These are phyloP conservation scores for Neurospora sp. DNA, from an alignment of 2,329 filamentous ascomycete genomes.

Conservation along the genomic window DNA sequence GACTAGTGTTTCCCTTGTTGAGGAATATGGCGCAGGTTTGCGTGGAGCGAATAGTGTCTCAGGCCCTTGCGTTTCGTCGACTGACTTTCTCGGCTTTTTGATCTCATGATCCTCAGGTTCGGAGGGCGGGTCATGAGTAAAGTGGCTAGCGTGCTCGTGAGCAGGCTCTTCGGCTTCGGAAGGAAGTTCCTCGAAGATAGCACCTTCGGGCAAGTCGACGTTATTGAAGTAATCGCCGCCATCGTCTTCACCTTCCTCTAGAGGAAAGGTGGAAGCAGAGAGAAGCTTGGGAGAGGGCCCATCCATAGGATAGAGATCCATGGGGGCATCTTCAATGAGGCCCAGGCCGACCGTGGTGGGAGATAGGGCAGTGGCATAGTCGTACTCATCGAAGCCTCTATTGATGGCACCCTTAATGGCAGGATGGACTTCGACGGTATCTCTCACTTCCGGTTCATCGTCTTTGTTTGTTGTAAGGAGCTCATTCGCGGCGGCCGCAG, in stretches of 20 bases:
- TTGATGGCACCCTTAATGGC: conserved; percentile 12
- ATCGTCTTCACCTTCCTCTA: neutral
- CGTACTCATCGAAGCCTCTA: conserved; percentile 6
- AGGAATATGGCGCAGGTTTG: neutral
- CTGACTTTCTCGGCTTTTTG: neutral
- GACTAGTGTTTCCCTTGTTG: neutral
- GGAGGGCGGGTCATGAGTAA: neutral
- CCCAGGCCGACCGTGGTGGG: conserved; percentile 18
- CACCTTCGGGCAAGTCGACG: neutral
- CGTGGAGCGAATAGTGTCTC: neutral
- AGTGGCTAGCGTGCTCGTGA: neutral
- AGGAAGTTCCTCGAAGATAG: neutral
- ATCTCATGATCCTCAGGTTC: neutral
- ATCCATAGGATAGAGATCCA: conserved; percentile 19
- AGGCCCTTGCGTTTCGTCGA: neutral
- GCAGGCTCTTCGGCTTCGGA: neutral
- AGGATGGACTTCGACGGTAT: conserved; percentile 17
- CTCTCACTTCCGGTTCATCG: neutral
- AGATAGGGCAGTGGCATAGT: neutral
- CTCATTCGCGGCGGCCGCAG: neutral
- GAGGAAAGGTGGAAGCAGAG: conserved; percentile 4
- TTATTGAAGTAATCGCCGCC: neutral
- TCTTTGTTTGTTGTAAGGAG: neutral
- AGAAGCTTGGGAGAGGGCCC: conserved; percentile 24
- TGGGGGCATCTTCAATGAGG: conserved; percentile 20